Evolutionary conservation across 2,329 filamentous ascomycete species (phyloP).

Genomic region (Berkeleyomyces rouxiae): DNA sequence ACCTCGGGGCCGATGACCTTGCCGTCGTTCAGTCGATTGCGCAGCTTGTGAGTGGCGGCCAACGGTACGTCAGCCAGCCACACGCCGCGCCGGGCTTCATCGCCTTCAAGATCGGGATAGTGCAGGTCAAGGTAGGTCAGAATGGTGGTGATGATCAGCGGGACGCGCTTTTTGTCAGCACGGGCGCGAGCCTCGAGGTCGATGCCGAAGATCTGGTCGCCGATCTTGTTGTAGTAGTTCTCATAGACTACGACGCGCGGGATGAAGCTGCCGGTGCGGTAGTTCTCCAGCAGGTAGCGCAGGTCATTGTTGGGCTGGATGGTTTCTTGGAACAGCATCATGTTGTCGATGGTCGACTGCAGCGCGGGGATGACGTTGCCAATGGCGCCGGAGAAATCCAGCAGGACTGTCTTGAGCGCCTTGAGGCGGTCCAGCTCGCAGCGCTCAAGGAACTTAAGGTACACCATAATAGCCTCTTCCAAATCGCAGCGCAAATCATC

Average conservation of each 20-base stretch:
- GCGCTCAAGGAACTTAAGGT: slow-evolving; percentile 89
- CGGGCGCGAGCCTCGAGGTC: slow-evolving; percentile 90
- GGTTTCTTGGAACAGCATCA: slow-evolving; percentile 98
- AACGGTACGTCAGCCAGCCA: slow-evolving; percentile 91
- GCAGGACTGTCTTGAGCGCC: slow-evolving; percentile 92
- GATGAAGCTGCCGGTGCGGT: slow-evolving; percentile 82
- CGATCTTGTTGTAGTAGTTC: slow-evolving; percentile 97
- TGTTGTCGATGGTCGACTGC: slow-evolving; percentile 90
- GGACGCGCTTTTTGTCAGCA: slow-evolving; percentile 89
- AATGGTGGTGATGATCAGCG: slow-evolving; percentile 78
- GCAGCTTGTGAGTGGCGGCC: slow-evolving; percentile 66
- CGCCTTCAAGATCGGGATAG: slow-evolving; percentile 93
- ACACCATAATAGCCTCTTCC: slow-evolving; percentile 87
- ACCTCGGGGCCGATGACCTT: slow-evolving; percentile 60
- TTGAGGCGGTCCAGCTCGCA: slow-evolving; percentile 92
- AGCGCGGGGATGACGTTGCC: slow-evolving; percentile 95
- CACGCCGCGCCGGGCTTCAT: slow-evolving; percentile 78
- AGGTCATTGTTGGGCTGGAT: slow-evolving; percentile 86
- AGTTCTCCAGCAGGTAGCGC: slow-evolving; percentile 88
- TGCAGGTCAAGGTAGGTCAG: slow-evolving; percentile 91
- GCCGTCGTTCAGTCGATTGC: slow-evolving; percentile 71
- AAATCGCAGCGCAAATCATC: slow-evolving; percentile 83
- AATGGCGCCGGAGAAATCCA: slow-evolving; percentile 93
- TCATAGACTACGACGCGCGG: slow-evolving; percentile 88
- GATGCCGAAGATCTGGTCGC: slow-evolving; percentile 94